Base-by-base conservation (phyloP, 495 filamentous ascomycete genomes). In the Lepraria neglecta region DNA sequence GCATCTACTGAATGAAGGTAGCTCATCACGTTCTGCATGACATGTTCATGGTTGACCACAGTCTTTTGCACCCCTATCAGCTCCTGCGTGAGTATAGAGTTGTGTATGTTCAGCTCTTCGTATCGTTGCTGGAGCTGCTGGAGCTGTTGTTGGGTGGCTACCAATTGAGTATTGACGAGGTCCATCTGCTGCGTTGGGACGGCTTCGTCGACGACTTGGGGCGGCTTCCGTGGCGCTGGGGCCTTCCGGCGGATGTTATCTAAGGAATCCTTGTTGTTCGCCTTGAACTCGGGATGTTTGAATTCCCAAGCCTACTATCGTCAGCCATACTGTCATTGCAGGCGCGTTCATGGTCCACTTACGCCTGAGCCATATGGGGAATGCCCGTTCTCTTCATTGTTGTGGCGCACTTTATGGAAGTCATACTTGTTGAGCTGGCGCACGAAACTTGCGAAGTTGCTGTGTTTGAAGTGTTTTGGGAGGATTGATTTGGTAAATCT, bases 381-480 rank as follows among this genome's bases (percentile, higher is more conserved):
- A 65, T 91, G 87, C 51, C 90, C 89, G 68, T 81, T 92, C 68
- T 97, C 94, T 70, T 98, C 94, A 66, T 90, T 91, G 67, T 92
- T 97, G 70, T 96, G 91, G 65, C 94, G 84, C 50, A 99, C 94
- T 80, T 99, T 99, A 77, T 97, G 95, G 66, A 99, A 99, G 73
- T 97, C 94, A 74, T 96, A 99, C 72, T 99, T 99, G 78, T 99
- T 99, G 53, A 99, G 77, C 73, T 99, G 94, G 67, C 94, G 88
- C 47, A 99, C 94, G 67, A 99, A 99, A 76, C 91, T 96, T 46
- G 95, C 94, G 72, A 99, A 97, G 72, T 99, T 99, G 83, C 90
- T 95, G 74, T 97, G 92, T 76, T 97, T 99, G 80, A 97, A 97
- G 71, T 99, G 94, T 71, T 96, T 96, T 0, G 94, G 95, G 21